A percentile compares a stretch with the other conserved stretches of the same genome.
Evolutionary conservation across 306 rosid species (phyloP).

Genomic region (Trifolium pratense): DNA sequence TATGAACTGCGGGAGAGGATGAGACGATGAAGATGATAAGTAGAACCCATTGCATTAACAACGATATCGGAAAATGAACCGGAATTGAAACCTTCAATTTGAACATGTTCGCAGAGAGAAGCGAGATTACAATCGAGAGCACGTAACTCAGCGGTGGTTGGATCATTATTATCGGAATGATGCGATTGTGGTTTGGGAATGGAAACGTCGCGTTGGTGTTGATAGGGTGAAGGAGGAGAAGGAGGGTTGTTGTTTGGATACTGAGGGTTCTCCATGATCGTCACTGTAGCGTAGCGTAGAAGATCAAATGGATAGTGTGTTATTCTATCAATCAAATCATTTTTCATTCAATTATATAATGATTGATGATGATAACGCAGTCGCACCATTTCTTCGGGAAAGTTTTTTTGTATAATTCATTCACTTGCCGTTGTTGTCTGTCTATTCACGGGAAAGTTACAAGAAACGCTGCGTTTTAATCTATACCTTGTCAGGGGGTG

Average conservation of each 20-base stretch:
- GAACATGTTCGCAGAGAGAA: conserved; percentile 94
- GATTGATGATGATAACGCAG: no score
- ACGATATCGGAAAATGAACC: conserved; percentile 86
- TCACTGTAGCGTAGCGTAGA: neutral
- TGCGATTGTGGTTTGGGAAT: conserved; percentile 55
- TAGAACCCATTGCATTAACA: conserved; percentile 83
- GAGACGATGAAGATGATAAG: conserved; percentile 93
- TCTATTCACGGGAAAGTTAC: no score
- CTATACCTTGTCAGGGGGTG: no score
- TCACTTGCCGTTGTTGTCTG: no score
- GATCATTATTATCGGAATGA: conserved; percentile 72
- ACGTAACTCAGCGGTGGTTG: conserved; percentile 66
- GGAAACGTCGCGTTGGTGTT: neutral
- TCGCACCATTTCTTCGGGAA: no score
- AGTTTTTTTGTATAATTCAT: no score
- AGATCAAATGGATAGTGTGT: neutral
- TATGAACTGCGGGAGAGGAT: conserved; percentile 97
- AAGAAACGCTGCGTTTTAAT: no score
- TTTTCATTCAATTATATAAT: no score
- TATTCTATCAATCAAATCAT: neutral
- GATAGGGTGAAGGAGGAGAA: neutral
- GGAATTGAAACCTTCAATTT: conserved; percentile 87
- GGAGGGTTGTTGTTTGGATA: conserved; percentile 19
- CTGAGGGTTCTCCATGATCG: conserved; percentile 35
- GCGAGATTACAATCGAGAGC: conserved; percentile 93